Evolutionary conservation across 495 filamentous ascomycete genomes (phyloP).

Genomic region (Paragyromitra xinjiangensis): DNA sequence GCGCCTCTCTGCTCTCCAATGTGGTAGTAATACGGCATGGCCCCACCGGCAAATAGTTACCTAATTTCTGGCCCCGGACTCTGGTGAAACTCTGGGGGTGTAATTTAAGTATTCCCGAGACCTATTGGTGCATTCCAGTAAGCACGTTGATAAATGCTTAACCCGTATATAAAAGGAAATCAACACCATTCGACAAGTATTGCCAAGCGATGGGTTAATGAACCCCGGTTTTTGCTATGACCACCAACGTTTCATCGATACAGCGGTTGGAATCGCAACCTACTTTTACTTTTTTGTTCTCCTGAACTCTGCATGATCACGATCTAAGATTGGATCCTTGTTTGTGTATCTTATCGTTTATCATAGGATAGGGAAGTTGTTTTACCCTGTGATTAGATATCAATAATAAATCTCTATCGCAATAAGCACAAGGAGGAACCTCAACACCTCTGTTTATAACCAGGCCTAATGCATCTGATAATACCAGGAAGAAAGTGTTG

Average conservation of each 20-base stretch:
- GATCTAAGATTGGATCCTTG: constrained; percentile 8
- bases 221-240: constrained; percentile 45
- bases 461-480: too few relatives aligned
- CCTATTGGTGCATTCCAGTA: neutral
- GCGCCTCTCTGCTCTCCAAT: neutral
- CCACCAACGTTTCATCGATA: constrained; percentile 27
- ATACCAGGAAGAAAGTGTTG: neutral
- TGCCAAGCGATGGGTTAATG: constrained; percentile 12
- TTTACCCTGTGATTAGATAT: constrained; percentile 23
- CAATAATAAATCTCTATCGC: neutral
- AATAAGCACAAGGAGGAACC: constrained; percentile 6
- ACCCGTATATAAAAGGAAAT: constrained; percentile 7
- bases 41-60: neutral
- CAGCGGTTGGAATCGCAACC: constrained; percentile 25
- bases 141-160: neutral
- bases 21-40: neutral
- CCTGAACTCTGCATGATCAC: constrained; percentile 22
- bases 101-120: constrained; percentile 26
- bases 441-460: neutral
- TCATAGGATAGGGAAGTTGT: constrained; percentile 6
- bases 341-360: constrained; percentile 34
- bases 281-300: constrained; percentile 27
- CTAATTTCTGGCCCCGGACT: constrained; percentile 12
- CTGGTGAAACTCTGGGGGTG: neutral
- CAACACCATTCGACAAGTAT: constrained; percentile 12